These are phyloP conservation scores for Massariosphaeria phaeospora DNA, from an alignment of 495 filamentous ascomycete genomes.

Conservation along the genomic window DNA sequence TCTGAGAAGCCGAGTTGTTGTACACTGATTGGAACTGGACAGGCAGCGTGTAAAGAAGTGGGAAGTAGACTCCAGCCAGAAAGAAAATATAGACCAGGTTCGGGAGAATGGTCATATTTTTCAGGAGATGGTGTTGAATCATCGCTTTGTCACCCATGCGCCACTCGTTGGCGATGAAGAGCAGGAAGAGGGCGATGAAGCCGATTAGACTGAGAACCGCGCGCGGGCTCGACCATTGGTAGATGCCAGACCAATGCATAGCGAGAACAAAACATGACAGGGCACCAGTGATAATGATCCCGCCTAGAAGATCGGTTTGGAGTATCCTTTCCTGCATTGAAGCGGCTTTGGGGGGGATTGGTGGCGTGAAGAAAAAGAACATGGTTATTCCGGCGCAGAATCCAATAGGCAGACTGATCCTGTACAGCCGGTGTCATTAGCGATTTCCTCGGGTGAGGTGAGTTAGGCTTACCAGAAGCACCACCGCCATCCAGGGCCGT, in stretches of 20 bases:
- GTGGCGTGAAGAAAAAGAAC: slow-evolving; percentile 43
- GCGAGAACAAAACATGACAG: slow-evolving; percentile 33
- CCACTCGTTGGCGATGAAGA: slow-evolving; percentile 27
- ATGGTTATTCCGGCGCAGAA: slow-evolving; percentile 40
- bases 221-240: slow-evolving; percentile 33
- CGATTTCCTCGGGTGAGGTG: background rate
- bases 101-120: slow-evolving; percentile 5
- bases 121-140: slow-evolving; percentile 27
- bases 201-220: slow-evolving; percentile 47
- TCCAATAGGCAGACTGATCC: slow-evolving; percentile 51
- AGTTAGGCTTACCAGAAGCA: slow-evolving; percentile 55
- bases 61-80: slow-evolving; percentile 23
- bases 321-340: slow-evolving; percentile 32
- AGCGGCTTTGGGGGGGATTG: slow-evolving; percentile 35
- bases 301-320: slow-evolving; percentile 32
- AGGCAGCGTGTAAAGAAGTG: slow-evolving; percentile 35
- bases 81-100: slow-evolving; percentile 26
- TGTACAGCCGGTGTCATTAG: background rate
- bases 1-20: slow-evolving; percentile 25
- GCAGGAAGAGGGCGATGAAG: slow-evolving; percentile 23
- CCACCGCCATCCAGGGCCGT: slow-evolving; percentile 67
- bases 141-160: slow-evolving; percentile 24
- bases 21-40: slow-evolving; percentile 37
- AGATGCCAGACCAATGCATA: slow-evolving; percentile 34
- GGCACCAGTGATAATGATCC: slow-evolving; percentile 21